These are phyloP conservation scores for Claviceps pusilla DNA, from an alignment of 2,329 filamentous ascomycete genomes.

Conservation along the genomic window DNA sequence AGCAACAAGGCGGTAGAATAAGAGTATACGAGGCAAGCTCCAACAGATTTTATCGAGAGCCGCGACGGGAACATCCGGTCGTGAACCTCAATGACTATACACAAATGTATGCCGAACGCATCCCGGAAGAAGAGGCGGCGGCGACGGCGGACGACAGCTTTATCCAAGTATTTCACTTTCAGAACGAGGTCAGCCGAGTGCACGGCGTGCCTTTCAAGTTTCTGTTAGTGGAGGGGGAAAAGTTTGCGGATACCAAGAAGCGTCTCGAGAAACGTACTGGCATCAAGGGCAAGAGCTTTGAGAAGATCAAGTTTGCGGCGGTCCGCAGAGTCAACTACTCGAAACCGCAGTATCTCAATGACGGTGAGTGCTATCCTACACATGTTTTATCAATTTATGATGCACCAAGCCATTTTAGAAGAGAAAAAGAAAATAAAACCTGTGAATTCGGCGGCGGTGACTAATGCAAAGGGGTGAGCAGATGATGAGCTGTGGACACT, in stretches of 20 bases:
- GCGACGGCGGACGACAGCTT: constrained; percentile 39
- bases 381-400: too few relatives aligned
- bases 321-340: constrained; percentile 58
- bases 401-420: too few relatives aligned
- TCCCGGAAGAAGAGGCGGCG: constrained; percentile 58
- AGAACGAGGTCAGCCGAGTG: constrained; percentile 68
- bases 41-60: constrained; percentile 70
- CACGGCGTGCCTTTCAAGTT: constrained; percentile 91
- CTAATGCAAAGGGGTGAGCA: constrained; percentile 14
- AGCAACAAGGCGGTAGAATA: constrained; percentile 52
- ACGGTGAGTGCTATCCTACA: constrained; percentile 46
- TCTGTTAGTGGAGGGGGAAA: constrained; percentile 69
- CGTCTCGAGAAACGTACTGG: constrained; percentile 84
- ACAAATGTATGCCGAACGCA: constrained; percentile 62
- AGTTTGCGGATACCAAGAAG: constrained; percentile 83
- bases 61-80: constrained; percentile 57
- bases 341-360: constrained; percentile 68
- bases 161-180: constrained; percentile 81
- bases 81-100: constrained; percentile 75
- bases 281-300: constrained; percentile 93
- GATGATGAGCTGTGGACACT: constrained; percentile 44
- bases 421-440: too few relatives aligned
- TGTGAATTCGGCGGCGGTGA: background rate
- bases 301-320: constrained; percentile 93
- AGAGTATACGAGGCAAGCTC: constrained; percentile 71